Conservation (phyloP, 2,329 filamentous ascomycete species). For the Fusarium newnesense region DNA sequence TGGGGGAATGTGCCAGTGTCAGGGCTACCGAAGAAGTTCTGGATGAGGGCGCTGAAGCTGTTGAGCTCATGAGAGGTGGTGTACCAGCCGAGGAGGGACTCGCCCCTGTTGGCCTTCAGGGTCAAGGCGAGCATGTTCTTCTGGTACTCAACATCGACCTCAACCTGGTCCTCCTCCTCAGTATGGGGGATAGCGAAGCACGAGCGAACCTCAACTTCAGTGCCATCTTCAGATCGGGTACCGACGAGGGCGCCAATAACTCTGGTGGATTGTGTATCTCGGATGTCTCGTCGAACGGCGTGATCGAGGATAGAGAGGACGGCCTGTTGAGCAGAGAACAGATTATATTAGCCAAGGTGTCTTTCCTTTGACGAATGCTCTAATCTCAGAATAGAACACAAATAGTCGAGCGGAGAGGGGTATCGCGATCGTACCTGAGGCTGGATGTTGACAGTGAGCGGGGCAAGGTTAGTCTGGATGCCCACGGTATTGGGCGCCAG, state of each 20-base stretch:
- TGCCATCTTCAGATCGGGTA: constrained; percentile 93
- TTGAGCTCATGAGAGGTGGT: constrained; percentile 97
- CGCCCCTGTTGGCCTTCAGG: constrained; percentile 91
- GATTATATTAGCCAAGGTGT: constrained; percentile 17
- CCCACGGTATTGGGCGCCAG: constrained; percentile 84
- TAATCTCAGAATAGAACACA: constrained; percentile 6
- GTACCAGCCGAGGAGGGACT: constrained; percentile 97
- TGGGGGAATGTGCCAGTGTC: constrained; percentile 97
- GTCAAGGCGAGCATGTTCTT: constrained; percentile 98
- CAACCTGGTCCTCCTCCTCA: constrained; percentile 97
- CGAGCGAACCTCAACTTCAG: constrained; percentile 93
- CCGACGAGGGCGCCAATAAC: constrained; percentile 97
- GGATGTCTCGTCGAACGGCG: constrained; percentile 84
- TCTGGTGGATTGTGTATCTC: constrained; percentile 84
- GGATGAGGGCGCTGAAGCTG: constrained; percentile 95
- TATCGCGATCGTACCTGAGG: constrained; percentile 76
- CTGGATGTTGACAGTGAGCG: constrained; percentile 93
- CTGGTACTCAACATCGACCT: constrained; percentile 99
- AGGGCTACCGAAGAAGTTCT: constrained; percentile 98
- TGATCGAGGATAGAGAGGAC: constrained; percentile 89
- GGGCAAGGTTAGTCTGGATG: constrained; percentile 86
- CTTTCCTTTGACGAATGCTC: not conserved
- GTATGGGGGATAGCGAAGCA: constrained; percentile 99
- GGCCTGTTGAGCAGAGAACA: constrained; percentile 56
- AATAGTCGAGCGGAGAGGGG: constrained; percentile 20